Evolutionary conservation across 164 flowering plant genomes (phyloP).

Genomic region (Cinnamomum chago): DNA sequence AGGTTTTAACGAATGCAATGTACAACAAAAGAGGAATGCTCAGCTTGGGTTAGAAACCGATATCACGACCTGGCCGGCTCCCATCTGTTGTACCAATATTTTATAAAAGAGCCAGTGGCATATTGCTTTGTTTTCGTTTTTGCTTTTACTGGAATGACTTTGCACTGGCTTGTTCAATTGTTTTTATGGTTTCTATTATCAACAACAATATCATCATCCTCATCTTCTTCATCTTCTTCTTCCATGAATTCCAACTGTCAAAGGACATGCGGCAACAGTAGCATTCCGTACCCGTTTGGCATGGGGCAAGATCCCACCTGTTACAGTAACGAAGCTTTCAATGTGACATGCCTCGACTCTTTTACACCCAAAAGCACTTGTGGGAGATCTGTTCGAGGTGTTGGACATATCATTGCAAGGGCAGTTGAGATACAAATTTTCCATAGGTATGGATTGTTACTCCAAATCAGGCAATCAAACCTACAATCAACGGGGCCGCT

Average conservation of each 20-base stretch:
- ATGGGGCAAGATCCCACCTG: neutral
- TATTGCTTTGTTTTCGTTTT: too few species aligned
- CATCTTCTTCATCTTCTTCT: too few species aligned
- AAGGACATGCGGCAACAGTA: neutral
- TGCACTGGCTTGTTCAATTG: too few species aligned
- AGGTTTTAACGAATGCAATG: too few species aligned
- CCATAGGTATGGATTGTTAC: neutral
- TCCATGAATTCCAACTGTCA: neutral
- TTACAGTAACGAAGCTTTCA: neutral
- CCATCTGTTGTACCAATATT: too few species aligned
- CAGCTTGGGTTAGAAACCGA: too few species aligned
- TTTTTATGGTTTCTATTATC: too few species aligned
- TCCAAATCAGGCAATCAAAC: neutral
- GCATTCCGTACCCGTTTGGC: slow-evolving; percentile 4
- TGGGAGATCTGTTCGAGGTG: neutral
- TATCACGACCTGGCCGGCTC: too few species aligned
- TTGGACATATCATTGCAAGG: neutral
- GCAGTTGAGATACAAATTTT: neutral
- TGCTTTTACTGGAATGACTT: too few species aligned
- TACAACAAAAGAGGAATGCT: too few species aligned
- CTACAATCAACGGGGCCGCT: too few species aligned
- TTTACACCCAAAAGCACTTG: slow-evolving; percentile 13
- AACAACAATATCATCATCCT: neutral
- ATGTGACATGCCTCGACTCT: neutral
- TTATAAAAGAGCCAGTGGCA: too few species aligned